Evolutionary conservation across 768 basidiomycete genomes (phyloP), one percentile per base, ranked within the genome.

Genomic region (Pluteus cervinus): DNA sequence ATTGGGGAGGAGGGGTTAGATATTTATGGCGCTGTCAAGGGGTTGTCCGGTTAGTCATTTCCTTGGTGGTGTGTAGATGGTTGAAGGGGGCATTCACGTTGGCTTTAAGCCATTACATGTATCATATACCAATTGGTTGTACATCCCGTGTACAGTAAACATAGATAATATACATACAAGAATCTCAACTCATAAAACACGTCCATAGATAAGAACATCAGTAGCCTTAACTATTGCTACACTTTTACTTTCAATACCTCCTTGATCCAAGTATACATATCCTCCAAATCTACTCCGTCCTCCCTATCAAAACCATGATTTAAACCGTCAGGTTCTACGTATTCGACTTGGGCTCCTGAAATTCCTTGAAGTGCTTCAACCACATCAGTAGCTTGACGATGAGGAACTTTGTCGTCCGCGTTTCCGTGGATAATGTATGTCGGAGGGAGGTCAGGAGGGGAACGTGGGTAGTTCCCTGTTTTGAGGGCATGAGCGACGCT

Each of bases 401-500:
- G 48, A 14, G 59, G 60, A 9, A 66, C 63, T 42, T 57, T 60
- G 8, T 51, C 52, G 45, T 66, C 64, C 17, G 50, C 45, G 25
- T 52, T 56, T 2, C 65, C 65, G 8, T 63, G 63, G n/a, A 62
- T 49, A 17, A 63, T 48, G 34, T 61, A 66, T 1, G 51, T 52
- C 7, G 63, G 62, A 3, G 60, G 62, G 1, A 49, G 39, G 5
- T 29, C 38, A 50, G n/a, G n/a, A n/a, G n/a, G n/a, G 14, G 30
- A 7, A 9, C 9, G 9, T 9, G 26, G 9, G 14, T 7, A 55
- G 21, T 45, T 48, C 2, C 51, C 51, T 5, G 53, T 41, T 46
- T 47, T 54, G 7, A 64, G 33, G 6, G 36, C 42, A 15, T 49
- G 49, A 3, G 59, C 61, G 20, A 65, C 41, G 34, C 53, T 59